Evolutionary conservation across 1,139 yeast genomes (phyloP).

Genomic region (Kodamaea ohmeri): DNA sequence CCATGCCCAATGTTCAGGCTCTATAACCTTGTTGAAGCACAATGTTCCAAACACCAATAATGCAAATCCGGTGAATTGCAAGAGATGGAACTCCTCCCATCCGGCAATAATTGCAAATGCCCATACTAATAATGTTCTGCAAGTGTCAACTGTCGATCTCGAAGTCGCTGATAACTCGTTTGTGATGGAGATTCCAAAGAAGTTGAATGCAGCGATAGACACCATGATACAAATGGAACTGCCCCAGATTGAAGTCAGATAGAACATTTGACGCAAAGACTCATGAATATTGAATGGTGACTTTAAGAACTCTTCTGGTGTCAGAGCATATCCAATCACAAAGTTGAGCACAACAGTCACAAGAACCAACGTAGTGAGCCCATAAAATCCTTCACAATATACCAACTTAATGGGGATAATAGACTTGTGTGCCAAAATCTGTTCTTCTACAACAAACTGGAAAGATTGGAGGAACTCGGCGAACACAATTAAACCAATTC

Average conservation of each 20-base stretch:
- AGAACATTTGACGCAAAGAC: constrained; percentile 51
- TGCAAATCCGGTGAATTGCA: constrained; percentile 65
- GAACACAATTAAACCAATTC: constrained; percentile 55
- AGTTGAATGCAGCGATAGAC: constrained; percentile 71
- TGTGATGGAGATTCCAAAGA: constrained; percentile 71
- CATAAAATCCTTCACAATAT: constrained; percentile 74
- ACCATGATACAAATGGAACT: constrained; percentile 67
- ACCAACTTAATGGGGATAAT: constrained; percentile 67
- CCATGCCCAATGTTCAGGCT: constrained; percentile 44
- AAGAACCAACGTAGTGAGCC: constrained; percentile 45
- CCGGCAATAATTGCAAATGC: constrained; percentile 68
- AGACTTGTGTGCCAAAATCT: constrained; percentile 51
- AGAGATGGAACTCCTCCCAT: constrained; percentile 66
- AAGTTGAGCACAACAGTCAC: constrained; percentile 46
- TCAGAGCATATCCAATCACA: constrained; percentile 34
- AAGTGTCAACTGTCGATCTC: constrained; percentile 76
- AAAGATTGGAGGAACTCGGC: constrained; percentile 70
- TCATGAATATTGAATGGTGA: constrained; percentile 58
- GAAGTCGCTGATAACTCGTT: constrained; percentile 69
- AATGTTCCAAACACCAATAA: constrained; percentile 71
- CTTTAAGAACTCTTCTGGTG: constrained; percentile 32
- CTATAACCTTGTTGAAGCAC: constrained; percentile 67
- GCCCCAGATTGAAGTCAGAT: constrained; percentile 38
- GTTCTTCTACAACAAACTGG: constrained; percentile 79
- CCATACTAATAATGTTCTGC: constrained; percentile 78